Conservation (phyloP, 202 grass and related monocot species). For the Hordeum pubiflorum region DNA sequence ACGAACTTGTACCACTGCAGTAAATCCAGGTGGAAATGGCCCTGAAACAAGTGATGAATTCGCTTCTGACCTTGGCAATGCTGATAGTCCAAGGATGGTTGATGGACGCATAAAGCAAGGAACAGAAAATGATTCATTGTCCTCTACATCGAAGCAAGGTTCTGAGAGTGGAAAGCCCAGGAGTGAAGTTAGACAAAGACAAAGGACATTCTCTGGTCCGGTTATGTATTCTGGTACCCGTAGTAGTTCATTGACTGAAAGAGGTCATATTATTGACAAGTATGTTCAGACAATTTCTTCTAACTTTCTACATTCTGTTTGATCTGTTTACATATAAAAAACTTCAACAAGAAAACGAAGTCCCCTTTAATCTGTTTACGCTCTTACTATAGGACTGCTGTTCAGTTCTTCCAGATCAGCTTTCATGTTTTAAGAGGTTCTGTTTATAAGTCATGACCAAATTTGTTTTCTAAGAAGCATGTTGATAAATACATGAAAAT, state of each 20-base stretch:
- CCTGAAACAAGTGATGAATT: neutral
- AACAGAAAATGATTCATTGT: conserved; percentile 35
- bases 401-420: neutral
- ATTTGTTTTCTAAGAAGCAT: neutral
- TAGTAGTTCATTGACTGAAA: conserved; percentile 39
- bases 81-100: conserved; percentile 33
- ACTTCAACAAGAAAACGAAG: neutral
- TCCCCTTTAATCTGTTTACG: neutral
- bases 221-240: conserved; percentile 34
- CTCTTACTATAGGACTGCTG: neutral
- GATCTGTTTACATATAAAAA: conserved; percentile 6
- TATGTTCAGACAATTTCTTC: conserved; percentile 21
- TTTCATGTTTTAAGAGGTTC: neutral
- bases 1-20: conserved; percentile 24
- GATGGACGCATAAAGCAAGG: conserved; percentile 21
- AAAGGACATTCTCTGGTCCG: conserved; percentile 61
- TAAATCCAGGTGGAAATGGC: conserved; percentile 20
- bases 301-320: neutral
- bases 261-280: conserved; percentile 43
- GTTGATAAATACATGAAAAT: neutral
- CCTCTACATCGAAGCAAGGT: conserved; percentile 52
- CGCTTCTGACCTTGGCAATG: conserved; percentile 8
- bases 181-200: conserved; percentile 35
- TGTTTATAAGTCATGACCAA: neutral
- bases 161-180: conserved; percentile 25